Evolutionary conservation across 306 rosid genomes (phyloP).

Genomic region (Glycyrrhiza uralensis): DNA sequence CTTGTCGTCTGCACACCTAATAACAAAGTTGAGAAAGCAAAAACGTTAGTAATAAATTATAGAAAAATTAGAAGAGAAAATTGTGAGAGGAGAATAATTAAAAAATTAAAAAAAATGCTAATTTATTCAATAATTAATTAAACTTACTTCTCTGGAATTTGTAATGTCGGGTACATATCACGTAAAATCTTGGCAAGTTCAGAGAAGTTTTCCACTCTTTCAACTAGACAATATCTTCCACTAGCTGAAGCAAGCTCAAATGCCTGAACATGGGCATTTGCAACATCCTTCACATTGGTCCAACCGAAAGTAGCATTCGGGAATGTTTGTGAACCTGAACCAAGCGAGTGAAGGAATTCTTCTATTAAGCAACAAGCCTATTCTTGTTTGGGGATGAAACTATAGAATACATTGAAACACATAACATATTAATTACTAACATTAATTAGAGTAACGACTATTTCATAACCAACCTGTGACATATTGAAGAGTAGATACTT

Average conservation of each 20-base stretch:
- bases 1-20: conserved; percentile 59
- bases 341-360: background rate
- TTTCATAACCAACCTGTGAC: no score
- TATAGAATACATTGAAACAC: no score
- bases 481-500: no score
- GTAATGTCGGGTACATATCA: conserved; percentile 45
- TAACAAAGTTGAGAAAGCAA: background rate
- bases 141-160: conserved; percentile 53
- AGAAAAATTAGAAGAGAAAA: background rate
- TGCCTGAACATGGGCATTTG: conserved; percentile 63
- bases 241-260: conserved; percentile 66
- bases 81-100: background rate
- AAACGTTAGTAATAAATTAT: background rate
- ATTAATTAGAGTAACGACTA: no score
- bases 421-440: no score
- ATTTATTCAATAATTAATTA: background rate
- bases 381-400: background rate
- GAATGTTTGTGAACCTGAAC: conserved; percentile 57
- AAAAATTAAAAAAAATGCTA: background rate
- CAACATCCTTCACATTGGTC: conserved; percentile 75
- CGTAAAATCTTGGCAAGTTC: conserved; percentile 45
- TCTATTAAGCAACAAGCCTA: background rate
- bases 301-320: conserved; percentile 45
- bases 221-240: conserved; percentile 69
- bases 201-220: conserved; percentile 42